A percentile compares a stretch with the other conserved stretches of the same genome.
Evolutionary conservation across 2,329 filamentous ascomycete genomes (phyloP).

Genomic region (Aspergillus sp.): DNA sequence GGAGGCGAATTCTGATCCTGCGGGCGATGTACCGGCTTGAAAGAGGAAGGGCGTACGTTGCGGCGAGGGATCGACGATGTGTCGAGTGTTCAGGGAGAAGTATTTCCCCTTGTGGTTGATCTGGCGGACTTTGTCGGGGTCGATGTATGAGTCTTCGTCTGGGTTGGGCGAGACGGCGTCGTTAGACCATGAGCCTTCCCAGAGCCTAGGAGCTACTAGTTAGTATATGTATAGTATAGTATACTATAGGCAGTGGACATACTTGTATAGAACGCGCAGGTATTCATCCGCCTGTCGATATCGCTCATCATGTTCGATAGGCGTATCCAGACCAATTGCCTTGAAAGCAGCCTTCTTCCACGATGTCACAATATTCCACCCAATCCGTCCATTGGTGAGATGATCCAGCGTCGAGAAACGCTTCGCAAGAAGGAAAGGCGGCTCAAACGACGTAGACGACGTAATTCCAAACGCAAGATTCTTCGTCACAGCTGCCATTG

Average conservation of each 20-base stretch:
- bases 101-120: constrained; percentile 60
- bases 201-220: constrained; percentile 34
- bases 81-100: constrained; percentile 41
- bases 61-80: constrained; percentile 52
- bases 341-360: constrained; percentile 62
- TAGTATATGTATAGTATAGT: no score
- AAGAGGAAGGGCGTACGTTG: constrained; percentile 56
- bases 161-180: constrained; percentile 53
- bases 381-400: constrained; percentile 56
- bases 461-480: constrained; percentile 61
- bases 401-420: constrained; percentile 60
- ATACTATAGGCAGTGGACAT: constrained; percentile 2
- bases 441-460: constrained; percentile 59
- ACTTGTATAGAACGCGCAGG: constrained; percentile 59
- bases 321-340: constrained; percentile 55
- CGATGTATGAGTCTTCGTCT: constrained; percentile 52
- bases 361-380: constrained; percentile 64
- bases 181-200: constrained; percentile 54
- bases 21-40: constrained; percentile 56
- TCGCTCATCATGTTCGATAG: constrained; percentile 58
- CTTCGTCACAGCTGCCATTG: constrained; percentile 64
- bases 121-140: constrained; percentile 55
- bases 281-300: constrained; percentile 61
- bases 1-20: constrained; percentile 53
- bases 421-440: constrained; percentile 58